These are phyloP conservation scores for Manihot esculenta DNA, from an alignment of 441 rosid genomes.

Conservation along the genomic window DNA sequence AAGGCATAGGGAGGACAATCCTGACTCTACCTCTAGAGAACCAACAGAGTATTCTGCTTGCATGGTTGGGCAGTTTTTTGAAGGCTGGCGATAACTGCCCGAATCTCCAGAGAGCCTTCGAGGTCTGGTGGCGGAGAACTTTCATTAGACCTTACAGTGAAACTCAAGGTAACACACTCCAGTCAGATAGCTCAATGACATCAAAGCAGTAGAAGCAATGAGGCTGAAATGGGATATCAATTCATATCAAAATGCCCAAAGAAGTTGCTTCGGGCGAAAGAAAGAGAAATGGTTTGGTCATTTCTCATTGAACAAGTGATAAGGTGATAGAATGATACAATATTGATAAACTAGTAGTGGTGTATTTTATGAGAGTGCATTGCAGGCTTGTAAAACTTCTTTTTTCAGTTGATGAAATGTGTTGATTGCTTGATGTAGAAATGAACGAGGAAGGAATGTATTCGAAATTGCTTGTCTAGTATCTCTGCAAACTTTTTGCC, in stretches of 20 bases:
- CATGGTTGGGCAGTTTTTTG: conserved; percentile 82
- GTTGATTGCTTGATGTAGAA: conserved; percentile 33
- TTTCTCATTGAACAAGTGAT: conserved; percentile 21
- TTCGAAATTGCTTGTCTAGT: background rate
- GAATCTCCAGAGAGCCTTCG: conserved; percentile 85
- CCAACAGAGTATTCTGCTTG: conserved; percentile 74
- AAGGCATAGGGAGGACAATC: conserved; percentile 92
- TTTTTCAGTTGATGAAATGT: conserved; percentile 25
- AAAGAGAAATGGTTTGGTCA: background rate
- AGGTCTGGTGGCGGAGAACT: conserved; percentile 98
- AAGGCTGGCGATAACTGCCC: conserved; percentile 92
- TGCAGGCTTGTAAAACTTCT: conserved; percentile 21
- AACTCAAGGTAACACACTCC: conserved; percentile 39
- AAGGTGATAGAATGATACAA: conserved; percentile 2
- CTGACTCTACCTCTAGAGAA: conserved; percentile 87
- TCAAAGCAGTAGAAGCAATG: conserved; percentile 32
- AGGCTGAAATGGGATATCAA: conserved; percentile 2
- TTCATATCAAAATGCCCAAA: background rate
- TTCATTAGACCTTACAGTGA: conserved; percentile 74
- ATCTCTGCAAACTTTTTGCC: background rate
- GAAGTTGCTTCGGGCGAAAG: conserved; percentile 9
- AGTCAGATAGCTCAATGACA: conserved; percentile 36
- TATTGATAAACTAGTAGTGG: conserved; percentile 3
- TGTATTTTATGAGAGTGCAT: conserved; percentile 7
- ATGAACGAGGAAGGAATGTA: conserved; percentile 15